These are phyloP conservation scores for Globisporangium takayamanum DNA, from an alignment of 352 stramenopile species.

Conservation along the genomic window DNA sequence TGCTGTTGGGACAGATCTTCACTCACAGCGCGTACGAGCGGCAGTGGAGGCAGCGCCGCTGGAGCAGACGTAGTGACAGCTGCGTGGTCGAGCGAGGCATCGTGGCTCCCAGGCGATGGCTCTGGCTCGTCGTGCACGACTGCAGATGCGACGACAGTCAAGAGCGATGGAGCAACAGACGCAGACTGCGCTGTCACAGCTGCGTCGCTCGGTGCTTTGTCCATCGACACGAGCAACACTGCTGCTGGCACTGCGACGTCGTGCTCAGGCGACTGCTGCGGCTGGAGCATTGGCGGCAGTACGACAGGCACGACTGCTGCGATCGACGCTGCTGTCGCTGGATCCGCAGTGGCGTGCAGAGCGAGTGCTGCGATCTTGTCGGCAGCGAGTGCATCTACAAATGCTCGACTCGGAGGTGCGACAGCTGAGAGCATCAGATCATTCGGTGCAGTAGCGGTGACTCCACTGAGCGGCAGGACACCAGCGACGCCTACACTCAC, in stretches of 20 bases:
- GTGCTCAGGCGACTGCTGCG: neutral
- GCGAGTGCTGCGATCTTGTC: neutral
- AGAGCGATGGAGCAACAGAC: neutral
- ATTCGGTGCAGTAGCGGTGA: too few relatives aligned
- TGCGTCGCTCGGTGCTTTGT: neutral
- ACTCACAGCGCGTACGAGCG: too few relatives aligned
- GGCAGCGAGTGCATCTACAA: neutral
- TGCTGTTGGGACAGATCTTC: too few relatives aligned
- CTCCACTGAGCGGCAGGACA: neutral
- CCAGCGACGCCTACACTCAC: neutral
- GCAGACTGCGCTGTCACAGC: neutral
- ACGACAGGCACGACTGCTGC: neutral
- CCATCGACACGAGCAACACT: neutral
- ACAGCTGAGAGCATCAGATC: neutral
- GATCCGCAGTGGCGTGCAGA: neutral
- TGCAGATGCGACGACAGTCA: neutral
- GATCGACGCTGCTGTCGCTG: neutral
- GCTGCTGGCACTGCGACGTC: neutral
- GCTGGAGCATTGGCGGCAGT: neutral
- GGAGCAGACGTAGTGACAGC: too few relatives aligned
- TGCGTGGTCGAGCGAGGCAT: neutral
- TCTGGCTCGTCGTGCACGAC: conserved; percentile 2
- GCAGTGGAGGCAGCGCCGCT: too few relatives aligned
- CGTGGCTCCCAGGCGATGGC: neutral
- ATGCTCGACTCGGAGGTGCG: neutral